phyloP scores from a whole-genome alignment of 768 basidiomycete species.

The Tulasnella sp. region DNA sequence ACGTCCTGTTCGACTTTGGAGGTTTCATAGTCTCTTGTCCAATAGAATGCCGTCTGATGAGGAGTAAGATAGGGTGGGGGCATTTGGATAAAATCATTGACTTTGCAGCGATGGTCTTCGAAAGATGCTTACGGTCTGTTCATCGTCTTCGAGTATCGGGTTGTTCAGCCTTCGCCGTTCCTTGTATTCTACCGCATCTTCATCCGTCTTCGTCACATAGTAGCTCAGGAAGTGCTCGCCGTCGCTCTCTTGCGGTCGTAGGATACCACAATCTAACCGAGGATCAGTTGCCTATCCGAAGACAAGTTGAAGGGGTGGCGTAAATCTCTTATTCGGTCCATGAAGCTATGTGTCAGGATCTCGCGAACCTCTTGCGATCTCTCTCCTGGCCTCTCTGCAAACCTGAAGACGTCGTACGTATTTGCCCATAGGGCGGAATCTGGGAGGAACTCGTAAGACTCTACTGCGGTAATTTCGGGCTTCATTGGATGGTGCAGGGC shows the following conservation, averaged over 20 bases:
- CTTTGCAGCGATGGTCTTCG: not conserved
- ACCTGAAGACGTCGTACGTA: constrained; percentile 76
- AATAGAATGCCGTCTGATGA: constrained; percentile 61
- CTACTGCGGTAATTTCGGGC: constrained; percentile 58
- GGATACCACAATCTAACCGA: constrained; percentile 71
- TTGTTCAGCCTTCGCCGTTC: constrained; percentile 20
- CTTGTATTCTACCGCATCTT: constrained; percentile 56
- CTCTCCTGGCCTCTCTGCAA: constrained; percentile 80
- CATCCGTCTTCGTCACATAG: constrained; percentile 69
- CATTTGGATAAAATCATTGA: not conserved
- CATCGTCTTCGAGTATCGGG: not conserved
- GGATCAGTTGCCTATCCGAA: constrained; percentile 57
- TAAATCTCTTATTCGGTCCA: not conserved
- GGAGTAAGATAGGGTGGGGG: not conserved
- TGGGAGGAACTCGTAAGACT: constrained; percentile 73
- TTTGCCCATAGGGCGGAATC: constrained; percentile 84
- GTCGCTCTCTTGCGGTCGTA: constrained; percentile 80
- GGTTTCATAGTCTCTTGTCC: constrained; percentile 76
- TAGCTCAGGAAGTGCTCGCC: constrained; percentile 82
- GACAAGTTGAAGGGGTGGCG: not conserved
- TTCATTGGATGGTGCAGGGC: constrained; percentile 69
- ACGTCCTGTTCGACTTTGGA: constrained; percentile 81
- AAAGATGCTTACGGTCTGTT: not conserved
- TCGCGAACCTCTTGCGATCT: constrained; percentile 53
- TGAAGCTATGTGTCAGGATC: constrained; percentile 9